These are phyloP conservation scores for Sugiyamaella qingdaonensis DNA, from an alignment of 805 yeast species.

Conservation along the genomic window DNA sequence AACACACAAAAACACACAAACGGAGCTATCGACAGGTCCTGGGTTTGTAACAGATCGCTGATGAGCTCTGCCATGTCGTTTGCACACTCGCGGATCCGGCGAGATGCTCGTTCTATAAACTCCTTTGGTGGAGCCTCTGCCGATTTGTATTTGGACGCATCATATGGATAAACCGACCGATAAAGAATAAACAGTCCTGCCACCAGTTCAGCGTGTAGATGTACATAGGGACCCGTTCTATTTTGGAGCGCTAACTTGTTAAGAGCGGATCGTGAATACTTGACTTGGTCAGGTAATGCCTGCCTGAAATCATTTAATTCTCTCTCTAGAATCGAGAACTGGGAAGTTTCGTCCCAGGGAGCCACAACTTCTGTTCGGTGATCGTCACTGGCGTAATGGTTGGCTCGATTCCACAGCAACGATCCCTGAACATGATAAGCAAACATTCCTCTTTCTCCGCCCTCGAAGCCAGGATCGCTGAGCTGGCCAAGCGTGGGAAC, in stretches of 20 bases:
- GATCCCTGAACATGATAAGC: conserved; percentile 20
- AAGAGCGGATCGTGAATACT: conserved; percentile 24
- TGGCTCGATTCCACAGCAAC: conserved; percentile 23
- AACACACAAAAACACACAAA: conserved; percentile 34
- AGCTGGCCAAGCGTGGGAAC: conserved; percentile 9
- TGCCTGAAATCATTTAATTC: conserved; percentile 14
- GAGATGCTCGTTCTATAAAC: conserved; percentile 29
- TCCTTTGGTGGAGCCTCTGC: conserved; percentile 26
- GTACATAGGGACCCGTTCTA: conserved; percentile 30
- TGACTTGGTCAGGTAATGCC: conserved; percentile 24
- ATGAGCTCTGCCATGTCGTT: conserved; percentile 29
- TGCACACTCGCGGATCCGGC: conserved; percentile 31
- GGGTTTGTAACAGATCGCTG: conserved; percentile 27
- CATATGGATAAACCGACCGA: conserved; percentile 32
- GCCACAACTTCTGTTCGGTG: conserved; percentile 24
- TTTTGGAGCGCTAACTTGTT: conserved; percentile 24
- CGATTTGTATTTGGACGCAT: conserved; percentile 7
- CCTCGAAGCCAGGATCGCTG: background rate
- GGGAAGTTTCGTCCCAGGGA: conserved; percentile 31
- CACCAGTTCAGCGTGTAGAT: conserved; percentile 31
- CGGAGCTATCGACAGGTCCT: conserved; percentile 33
- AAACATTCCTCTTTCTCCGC: conserved; percentile 15
- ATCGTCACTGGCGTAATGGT: conserved; percentile 17
- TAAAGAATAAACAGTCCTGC: conserved; percentile 30
- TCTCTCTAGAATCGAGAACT: conserved; percentile 23